A percentile compares a stretch with the other conserved stretches of the same genome.
Conservation (phyloP, 768 basidiomycete genomes). For the Leccinellum rugosiceps region DNA sequence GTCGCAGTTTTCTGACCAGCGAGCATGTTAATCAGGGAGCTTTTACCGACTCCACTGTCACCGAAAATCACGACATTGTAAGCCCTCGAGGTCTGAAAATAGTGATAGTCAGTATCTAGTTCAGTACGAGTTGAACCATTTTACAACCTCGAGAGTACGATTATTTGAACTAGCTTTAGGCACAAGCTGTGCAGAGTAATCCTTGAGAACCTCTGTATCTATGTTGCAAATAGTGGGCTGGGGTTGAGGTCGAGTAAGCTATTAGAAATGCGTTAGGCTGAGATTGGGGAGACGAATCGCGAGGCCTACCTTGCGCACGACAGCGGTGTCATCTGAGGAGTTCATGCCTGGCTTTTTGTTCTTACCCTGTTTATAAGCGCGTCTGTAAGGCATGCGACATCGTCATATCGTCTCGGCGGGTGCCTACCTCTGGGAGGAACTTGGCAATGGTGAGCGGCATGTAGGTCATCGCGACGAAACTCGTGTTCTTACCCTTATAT, state of each 20-base stretch:
- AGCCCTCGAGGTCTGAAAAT: constrained; percentile 1
- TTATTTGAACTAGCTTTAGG: background rate
- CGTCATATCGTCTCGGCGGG: background rate
- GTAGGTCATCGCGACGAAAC: background rate
- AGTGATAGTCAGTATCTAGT: background rate
- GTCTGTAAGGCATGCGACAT: constrained; percentile 1
- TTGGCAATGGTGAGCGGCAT: background rate
- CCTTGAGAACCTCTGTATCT: background rate
- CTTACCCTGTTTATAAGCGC: constrained; percentile 7
- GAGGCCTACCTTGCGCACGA: constrained; percentile 4
- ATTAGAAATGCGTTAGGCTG: background rate
- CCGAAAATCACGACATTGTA: constrained; percentile 44
- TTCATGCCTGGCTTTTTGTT: background rate
- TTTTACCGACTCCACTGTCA: constrained; percentile 42
- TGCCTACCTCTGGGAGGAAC: constrained; percentile 11
- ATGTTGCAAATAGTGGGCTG: constrained; percentile 13
- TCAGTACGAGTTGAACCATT: background rate
- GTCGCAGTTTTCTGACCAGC: constrained; percentile 26
- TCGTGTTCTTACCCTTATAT: constrained; percentile 12
- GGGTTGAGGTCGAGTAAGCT: constrained; percentile 3
- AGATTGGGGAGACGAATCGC: background rate
- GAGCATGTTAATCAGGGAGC: constrained; percentile 43
- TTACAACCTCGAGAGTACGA: constrained; percentile 9
- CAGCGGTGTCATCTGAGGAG: background rate
- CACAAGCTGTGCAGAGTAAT: background rate